These are phyloP conservation scores for Dothistroma pini DNA, from an alignment of 2,329 filamentous ascomycete species.

Conservation along the genomic window DNA sequence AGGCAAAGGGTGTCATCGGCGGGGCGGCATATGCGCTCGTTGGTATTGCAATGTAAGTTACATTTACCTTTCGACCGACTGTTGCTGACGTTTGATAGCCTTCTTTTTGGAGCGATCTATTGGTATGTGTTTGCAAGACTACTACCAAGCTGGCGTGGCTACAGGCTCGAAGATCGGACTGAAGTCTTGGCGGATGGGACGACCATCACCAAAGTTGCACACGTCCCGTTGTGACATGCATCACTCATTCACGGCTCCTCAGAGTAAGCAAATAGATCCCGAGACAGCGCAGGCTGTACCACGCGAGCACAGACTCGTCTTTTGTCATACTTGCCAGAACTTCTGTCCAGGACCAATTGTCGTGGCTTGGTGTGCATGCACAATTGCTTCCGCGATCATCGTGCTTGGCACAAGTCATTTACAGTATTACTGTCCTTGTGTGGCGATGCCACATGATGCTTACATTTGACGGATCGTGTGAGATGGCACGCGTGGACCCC, in stretches of 20 bases:
- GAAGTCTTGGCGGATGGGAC: conserved; percentile 64
- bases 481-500: background rate
- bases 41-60: conserved; percentile 51
- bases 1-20: conserved; percentile 46
- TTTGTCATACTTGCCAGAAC: too few relatives aligned
- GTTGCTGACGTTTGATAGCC: conserved; percentile 38
- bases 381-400: too few relatives aligned
- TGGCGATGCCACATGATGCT: too few relatives aligned
- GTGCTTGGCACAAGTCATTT: too few relatives aligned
- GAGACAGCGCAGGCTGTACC: background rate
- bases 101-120: conserved; percentile 58
- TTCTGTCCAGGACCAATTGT: too few relatives aligned
- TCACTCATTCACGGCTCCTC: background rate
- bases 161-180: conserved; percentile 59
- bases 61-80: background rate
- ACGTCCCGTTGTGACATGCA: conserved; percentile 12
- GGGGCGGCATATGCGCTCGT: conserved; percentile 54
- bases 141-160: conserved; percentile 57
- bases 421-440: too few relatives aligned
- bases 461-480: background rate
- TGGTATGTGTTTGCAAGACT: conserved; percentile 66
- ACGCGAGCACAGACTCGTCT: background rate
- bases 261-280: background rate
- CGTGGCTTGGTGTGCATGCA: too few relatives aligned
- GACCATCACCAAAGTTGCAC: conserved; percentile 51